Conservation (phyloP, 495 filamentous ascomycete genomes). For the Penicillium herquei region DNA sequence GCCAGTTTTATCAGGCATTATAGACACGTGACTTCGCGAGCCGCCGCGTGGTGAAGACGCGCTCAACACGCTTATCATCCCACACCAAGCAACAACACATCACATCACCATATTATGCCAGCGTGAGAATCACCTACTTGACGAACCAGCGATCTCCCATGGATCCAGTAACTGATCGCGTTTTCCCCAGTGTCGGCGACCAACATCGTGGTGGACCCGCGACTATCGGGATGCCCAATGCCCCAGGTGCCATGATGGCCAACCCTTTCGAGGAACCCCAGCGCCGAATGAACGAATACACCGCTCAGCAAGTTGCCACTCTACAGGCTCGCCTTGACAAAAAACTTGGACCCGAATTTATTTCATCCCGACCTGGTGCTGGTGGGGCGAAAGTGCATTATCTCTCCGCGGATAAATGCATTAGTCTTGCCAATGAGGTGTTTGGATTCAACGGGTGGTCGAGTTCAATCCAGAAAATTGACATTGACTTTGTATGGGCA, state of each 20-base stretch:
- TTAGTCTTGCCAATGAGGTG: slow-evolving; percentile 93
- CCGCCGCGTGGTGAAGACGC: slow-evolving; percentile 30
- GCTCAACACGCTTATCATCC: slow-evolving; percentile 18
- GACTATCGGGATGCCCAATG: slow-evolving; percentile 40
- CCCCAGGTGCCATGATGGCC: slow-evolving; percentile 29
- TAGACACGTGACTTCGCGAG: slow-evolving; percentile 46
- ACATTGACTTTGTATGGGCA: slow-evolving; percentile 78
- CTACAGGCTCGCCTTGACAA: slow-evolving; percentile 83
- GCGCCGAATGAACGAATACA: slow-evolving; percentile 72
- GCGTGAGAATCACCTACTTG: slow-evolving; percentile 31
- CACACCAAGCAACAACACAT: slow-evolving; percentile 10
- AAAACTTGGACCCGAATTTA: slow-evolving; percentile 95
- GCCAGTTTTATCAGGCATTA: neutral
- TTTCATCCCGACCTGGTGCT: slow-evolving; percentile 78
- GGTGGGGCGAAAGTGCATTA: slow-evolving; percentile 86
- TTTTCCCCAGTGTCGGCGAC: slow-evolving; percentile 65
- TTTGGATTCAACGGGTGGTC: slow-evolving; percentile 99
- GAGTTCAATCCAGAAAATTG: slow-evolving; percentile 79
- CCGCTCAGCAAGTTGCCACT: slow-evolving; percentile 84
- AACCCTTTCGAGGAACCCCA: slow-evolving; percentile 79
- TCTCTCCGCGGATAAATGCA: slow-evolving; percentile 87
- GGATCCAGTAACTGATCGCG: slow-evolving; percentile 26
- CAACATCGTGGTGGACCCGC: slow-evolving; percentile 58
- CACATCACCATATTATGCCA: slow-evolving; percentile 34
- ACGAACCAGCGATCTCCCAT: neutral